Conservation (phyloP, 2,329 filamentous ascomycete genomes). For the Diaporthe destruens region DNA sequence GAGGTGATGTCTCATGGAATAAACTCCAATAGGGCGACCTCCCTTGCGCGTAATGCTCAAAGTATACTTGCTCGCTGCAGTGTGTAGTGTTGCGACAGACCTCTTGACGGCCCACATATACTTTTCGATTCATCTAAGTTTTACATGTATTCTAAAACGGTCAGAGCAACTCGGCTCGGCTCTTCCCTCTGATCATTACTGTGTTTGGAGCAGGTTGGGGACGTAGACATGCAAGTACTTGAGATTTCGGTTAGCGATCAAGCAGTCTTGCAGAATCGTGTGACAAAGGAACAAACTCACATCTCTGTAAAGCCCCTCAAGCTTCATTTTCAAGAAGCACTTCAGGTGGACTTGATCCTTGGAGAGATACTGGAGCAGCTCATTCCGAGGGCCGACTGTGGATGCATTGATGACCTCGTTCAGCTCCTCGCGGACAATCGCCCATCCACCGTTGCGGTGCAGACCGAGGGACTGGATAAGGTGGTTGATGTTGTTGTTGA, state of each 20-base stretch:
- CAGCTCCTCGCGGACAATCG: conserved; percentile 20
- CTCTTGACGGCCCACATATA: too few species aligned
- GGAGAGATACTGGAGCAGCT: conserved; percentile 6
- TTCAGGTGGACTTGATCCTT: conserved; percentile 2
- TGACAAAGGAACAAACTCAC: neutral
- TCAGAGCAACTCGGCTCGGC: neutral
- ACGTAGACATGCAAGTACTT: conserved; percentile 25
- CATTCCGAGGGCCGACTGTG: neutral
- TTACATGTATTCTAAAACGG: neutral
- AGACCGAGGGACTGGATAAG: conserved; percentile 8
- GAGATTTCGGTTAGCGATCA: neutral
- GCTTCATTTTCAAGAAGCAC: conserved; percentile 31
- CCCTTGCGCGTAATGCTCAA: too few species aligned
- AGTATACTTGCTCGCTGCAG: too few species aligned
- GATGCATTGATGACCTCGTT: neutral
- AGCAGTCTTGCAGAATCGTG: neutral
- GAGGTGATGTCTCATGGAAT: too few species aligned
- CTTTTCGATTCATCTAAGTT: neutral
- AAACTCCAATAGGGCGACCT: too few species aligned
- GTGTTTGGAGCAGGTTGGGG: conserved; percentile 14
- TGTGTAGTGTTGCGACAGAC: too few species aligned
- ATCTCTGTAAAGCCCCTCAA: conserved; percentile 25
- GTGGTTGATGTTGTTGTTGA: conserved; percentile 32
- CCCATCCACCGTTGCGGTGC: conserved; percentile 23
- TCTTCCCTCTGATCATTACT: neutral